Percentiles rank a stretch among this genome's conserved stretches.
These are phyloP conservation scores for Cercospora nicotianae DNA, from an alignment of 2,329 filamentous ascomycete genomes.

Conservation along the genomic window DNA sequence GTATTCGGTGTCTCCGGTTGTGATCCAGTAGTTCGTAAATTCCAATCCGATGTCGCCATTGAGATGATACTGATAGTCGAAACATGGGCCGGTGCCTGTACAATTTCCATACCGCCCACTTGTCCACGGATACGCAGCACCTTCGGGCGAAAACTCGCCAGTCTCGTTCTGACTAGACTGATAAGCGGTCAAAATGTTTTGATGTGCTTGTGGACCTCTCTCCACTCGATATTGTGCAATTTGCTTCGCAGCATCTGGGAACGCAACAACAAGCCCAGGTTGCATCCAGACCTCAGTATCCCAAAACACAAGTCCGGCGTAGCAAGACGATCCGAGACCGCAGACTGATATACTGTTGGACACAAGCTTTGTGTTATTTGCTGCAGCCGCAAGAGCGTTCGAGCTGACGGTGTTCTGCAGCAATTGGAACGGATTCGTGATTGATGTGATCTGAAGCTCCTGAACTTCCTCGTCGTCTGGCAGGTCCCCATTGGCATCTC, in stretches of 20 bases:
- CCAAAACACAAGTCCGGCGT: slow-evolving; percentile 67
- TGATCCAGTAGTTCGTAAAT: slow-evolving; percentile 61
- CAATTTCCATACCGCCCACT: slow-evolving; percentile 67
- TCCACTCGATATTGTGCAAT: slow-evolving; percentile 65
- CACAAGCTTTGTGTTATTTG: slow-evolving; percentile 54
- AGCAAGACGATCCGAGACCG: slow-evolving; percentile 66
- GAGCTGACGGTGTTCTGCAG: slow-evolving; percentile 56
- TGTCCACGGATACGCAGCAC: slow-evolving; percentile 68
- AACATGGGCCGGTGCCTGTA: slow-evolving; percentile 61
- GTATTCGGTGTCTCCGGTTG: slow-evolving; percentile 58
- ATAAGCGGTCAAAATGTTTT: slow-evolving; percentile 58
- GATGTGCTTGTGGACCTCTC: slow-evolving; percentile 59
- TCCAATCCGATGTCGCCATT: slow-evolving; percentile 68
- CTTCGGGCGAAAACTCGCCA: slow-evolving; percentile 55
- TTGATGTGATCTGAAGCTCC: slow-evolving; percentile 56
- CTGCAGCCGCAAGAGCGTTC: slow-evolving; percentile 55
- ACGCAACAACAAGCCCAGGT: slow-evolving; percentile 63
- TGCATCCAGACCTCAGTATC: slow-evolving; percentile 69
- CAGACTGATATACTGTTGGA: slow-evolving; percentile 67
- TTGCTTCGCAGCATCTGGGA: slow-evolving; percentile 62
- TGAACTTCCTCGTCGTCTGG: slow-evolving; percentile 58
- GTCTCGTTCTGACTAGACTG: slow-evolving; percentile 61
- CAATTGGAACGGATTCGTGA: slow-evolving; percentile 59
- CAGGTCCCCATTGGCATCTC: slow-evolving; percentile 56
- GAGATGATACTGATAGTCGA: slow-evolving; percentile 71